These are phyloP conservation scores for Euphorbia tirucalli DNA, from an alignment of 345 rosid species.

Conservation along the genomic window DNA sequence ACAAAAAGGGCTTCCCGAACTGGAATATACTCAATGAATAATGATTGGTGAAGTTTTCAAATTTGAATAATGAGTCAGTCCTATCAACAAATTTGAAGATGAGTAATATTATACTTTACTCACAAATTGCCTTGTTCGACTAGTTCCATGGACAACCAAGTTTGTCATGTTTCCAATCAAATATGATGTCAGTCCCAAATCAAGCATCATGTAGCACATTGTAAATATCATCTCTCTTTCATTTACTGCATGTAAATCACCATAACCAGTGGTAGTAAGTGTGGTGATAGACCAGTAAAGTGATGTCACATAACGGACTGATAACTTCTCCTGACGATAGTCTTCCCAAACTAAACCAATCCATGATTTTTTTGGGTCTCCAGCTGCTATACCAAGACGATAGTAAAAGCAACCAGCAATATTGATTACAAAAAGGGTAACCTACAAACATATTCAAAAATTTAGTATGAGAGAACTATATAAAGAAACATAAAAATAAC, in stretches of 20 bases:
- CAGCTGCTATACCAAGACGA: slow-evolving; percentile 47
- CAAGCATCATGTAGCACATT: slow-evolving; percentile 61
- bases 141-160: slow-evolving; percentile 74
- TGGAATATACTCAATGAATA: not conserved
- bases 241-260: slow-evolving; percentile 77
- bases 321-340: slow-evolving; percentile 29
- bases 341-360: slow-evolving; percentile 47
- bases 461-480: slow-evolving; percentile 9
- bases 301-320: slow-evolving; percentile 53
- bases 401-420: slow-evolving; percentile 71
- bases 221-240: slow-evolving; percentile 58
- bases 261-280: slow-evolving; percentile 78
- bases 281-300: slow-evolving; percentile 87
- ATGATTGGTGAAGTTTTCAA: not conserved
- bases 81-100: not conserved
- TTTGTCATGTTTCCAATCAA: slow-evolving; percentile 89
- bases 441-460: slow-evolving; percentile 38
- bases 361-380: slow-evolving; percentile 54
- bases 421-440: slow-evolving; percentile 71
- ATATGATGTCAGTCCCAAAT: slow-evolving; percentile 69
- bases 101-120: slow-evolving; percentile 33
- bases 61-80: not conserved
- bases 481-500: not conserved
- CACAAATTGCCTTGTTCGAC: slow-evolving; percentile 78
- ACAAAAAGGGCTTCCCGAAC: not conserved